Base-by-base conservation (phyloP, 2,329 filamentous ascomycete genomes). In the Pyrenophora teres region DNA sequence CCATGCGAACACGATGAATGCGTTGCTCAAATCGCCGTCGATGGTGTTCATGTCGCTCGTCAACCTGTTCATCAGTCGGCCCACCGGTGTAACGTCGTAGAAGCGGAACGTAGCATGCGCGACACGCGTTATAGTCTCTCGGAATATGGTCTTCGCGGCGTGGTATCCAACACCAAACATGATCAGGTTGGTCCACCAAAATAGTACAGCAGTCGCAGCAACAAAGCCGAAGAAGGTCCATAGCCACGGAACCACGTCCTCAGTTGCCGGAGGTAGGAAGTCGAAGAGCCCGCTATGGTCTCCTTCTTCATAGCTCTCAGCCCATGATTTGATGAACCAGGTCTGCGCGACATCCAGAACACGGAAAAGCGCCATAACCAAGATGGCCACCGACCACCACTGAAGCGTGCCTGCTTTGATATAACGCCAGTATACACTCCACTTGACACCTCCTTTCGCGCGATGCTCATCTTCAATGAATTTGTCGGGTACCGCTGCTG, bases 41-140 rank as follows among this genome's bases (percentile, higher is more conserved):
- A 96, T 83, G 42, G 90, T 92, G 23, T 89, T 89, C 74, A 96
- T 94, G 65, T 97, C 92, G 1, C 90, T 90, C 0, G 92, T 96
- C 54, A 97, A 80, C 6, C 92, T 84, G 70, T 97, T 97, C 89
- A 96, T 96, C 55, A 97, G 78, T 40, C 92, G 85, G 0, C 92
- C 92, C 0, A 95, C 87, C 0, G 92, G 92, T 0, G 92, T 96
- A 3, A 90, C 85, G 68, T 97, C 92, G 75, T 96, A 94, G 72
- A 92, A 97, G 1, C 91, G 85, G 75, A 97, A 96, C 0, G 87
- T 92, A 0, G 92, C 89, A 63, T 86, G 83, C 67, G 87, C 88
- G 42, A 96, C 89, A 44, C 83, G 83, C 1, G 81, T 76, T 74
- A 96, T 84, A 16, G 90, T 89, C 33, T 84, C 80, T 54, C 78